Conservation (phyloP, 1,284 basidiomycete genomes). For the Ceratorhiza oryzae-sativae region DNA sequence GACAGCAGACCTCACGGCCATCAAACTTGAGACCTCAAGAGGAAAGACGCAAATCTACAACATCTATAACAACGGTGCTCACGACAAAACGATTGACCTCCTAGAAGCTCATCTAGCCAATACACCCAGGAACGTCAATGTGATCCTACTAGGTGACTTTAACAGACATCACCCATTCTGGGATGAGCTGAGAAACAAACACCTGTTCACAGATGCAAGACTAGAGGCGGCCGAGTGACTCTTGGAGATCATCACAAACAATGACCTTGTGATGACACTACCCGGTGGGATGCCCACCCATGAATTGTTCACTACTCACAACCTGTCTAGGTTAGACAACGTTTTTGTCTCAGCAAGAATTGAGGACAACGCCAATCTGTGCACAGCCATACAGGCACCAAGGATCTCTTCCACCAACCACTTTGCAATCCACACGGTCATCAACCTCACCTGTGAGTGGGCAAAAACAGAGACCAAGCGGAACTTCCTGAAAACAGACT, state of each 20-base stretch:
- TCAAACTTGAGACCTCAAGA: background rate
- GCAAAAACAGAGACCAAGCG: background rate
- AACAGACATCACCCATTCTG: slow-evolving; percentile 20
- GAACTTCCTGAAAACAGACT: slow-evolving; percentile 35
- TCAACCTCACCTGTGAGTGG: background rate
- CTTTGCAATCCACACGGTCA: background rate
- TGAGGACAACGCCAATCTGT: background rate
- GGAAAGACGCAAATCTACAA: background rate
- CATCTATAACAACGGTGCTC: slow-evolving; percentile 3
- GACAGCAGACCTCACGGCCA: background rate
- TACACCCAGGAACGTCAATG: background rate
- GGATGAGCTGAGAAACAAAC: slow-evolving; percentile 9
- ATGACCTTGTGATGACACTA: slow-evolving; percentile 4
- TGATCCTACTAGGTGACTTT: slow-evolving; percentile 14
- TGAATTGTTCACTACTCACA: background rate
- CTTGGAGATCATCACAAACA: background rate
- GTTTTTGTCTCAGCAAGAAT: background rate
- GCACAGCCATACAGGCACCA: background rate
- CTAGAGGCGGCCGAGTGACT: background rate
- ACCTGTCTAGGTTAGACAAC: slow-evolving; percentile 1
- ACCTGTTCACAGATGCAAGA: slow-evolving; percentile 15
- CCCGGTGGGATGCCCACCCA: background rate
- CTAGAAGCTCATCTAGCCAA: background rate
- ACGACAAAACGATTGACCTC: background rate
- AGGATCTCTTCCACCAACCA: background rate